Percentiles rank a stretch among this genome's conserved stretches.
These are phyloP conservation scores for Lactifluus rugatus DNA, from an alignment of 768 basidiomycete species.

Conservation along the genomic window DNA sequence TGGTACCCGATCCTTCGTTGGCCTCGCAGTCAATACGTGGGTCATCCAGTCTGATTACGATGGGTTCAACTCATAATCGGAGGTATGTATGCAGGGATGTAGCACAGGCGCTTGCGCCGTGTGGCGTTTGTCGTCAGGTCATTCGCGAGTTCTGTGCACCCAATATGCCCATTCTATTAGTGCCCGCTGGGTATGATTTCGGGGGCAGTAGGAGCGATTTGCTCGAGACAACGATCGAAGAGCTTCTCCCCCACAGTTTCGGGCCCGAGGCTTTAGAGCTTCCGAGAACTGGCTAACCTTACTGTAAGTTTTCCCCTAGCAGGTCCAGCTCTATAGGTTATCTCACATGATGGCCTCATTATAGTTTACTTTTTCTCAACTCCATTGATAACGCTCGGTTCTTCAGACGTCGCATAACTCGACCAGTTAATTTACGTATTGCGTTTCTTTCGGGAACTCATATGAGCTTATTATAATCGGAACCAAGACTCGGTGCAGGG, in stretches of 20 bases:
- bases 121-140: conserved; percentile 90
- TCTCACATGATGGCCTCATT: no score
- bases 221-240: conserved; percentile 15
- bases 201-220: neutral
- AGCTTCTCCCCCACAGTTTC: conserved; percentile 17
- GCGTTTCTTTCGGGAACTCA: no score
- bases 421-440: no score
- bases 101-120: conserved; percentile 60
- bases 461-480: no score
- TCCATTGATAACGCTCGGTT: no score
- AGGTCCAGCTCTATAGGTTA: neutral
- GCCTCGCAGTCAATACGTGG: conserved; percentile 73
- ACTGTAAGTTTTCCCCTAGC: no score
- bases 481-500: no score
- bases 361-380: no score
- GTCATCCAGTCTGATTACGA: conserved; percentile 21
- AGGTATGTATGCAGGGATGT: conserved; percentile 47
- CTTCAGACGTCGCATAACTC: no score
- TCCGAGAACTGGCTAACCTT: conserved; percentile 5
- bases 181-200: conserved; percentile 50
- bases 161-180: conserved; percentile 62
- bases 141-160: conserved; percentile 76
- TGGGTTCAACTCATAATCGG: neutral
- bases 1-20: conserved; percentile 58
- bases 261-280: conserved; percentile 16